Percentiles rank a stretch among this genome's conserved stretches.
Conservation (phyloP, 2,329 filamentous ascomycete genomes). For the Botryotinia calthae region DNA sequence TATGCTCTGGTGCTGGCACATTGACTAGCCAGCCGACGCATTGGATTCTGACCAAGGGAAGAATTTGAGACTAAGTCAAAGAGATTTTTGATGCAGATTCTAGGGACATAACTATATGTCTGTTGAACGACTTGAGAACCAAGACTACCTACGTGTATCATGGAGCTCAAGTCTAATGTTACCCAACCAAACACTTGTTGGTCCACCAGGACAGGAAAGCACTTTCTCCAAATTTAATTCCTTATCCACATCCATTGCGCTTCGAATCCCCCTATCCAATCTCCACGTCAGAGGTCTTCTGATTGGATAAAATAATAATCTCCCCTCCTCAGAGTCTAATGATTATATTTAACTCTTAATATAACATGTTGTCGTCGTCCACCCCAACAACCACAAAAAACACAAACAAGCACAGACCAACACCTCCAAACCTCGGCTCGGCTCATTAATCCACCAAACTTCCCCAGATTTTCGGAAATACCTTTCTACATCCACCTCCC, state of each 20-base stretch:
- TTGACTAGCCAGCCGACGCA: no score
- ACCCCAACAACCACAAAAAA: not conserved
- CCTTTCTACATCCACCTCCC: not conserved
- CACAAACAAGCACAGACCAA: not conserved
- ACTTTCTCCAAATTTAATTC: not conserved
- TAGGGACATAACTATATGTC: not conserved
- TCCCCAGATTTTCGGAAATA: conserved; percentile 15
- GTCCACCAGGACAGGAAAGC: not conserved
- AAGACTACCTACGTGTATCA: not conserved
- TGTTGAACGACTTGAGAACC: not conserved
- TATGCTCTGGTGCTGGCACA: not conserved
- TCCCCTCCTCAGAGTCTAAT: not conserved
- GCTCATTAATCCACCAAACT: not conserved
- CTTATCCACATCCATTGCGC: rapidly evolving
- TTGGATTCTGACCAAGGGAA: not conserved
- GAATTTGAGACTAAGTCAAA: not conserved
- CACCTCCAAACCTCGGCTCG: conserved; percentile 2
- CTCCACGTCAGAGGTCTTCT: not conserved
- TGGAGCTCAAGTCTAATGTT: not conserved
- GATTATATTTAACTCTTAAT: not conserved
- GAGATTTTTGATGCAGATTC: not conserved
- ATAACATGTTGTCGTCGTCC: not conserved
- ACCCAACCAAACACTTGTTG: not conserved
- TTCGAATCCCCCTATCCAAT: not conserved
- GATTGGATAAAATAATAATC: not conserved